Percentiles rank a stretch among this genome's conserved stretches.
Evolutionary conservation across 2,329 filamentous ascomycete species (phyloP).

Genomic region (Colletotrichum cuscutae): DNA sequence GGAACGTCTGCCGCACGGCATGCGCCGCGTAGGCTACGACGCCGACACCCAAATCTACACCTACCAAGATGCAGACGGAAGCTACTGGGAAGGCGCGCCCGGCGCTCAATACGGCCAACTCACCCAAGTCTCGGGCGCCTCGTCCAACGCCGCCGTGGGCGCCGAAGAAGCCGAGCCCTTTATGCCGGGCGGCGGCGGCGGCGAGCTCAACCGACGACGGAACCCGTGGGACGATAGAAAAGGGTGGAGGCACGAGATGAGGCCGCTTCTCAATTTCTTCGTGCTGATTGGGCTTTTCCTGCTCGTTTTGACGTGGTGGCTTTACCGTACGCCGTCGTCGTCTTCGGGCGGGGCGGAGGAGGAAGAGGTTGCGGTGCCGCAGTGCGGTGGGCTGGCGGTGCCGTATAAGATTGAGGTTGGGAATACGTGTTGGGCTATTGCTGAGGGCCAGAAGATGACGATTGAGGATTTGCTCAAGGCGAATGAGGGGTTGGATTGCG

Average conservation of each 20-base stretch:
- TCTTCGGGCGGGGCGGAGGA: constrained; percentile 30
- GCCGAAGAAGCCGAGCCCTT: constrained; percentile 43
- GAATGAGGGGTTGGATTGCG: constrained; percentile 60
- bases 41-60: constrained; percentile 64
- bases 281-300: constrained; percentile 63
- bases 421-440: constrained; percentile 66
- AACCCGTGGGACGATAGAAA: constrained; percentile 38
- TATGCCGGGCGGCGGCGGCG: constrained; percentile 34
- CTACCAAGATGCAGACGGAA: constrained; percentile 60
- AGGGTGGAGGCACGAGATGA: constrained; percentile 63
- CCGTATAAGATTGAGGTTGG: constrained; percentile 54
- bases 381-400: constrained; percentile 31
- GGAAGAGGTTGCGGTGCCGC: neutral
- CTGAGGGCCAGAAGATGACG: constrained; percentile 51
- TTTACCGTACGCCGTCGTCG: constrained; percentile 44
- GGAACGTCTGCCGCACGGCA: constrained; percentile 64
- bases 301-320: constrained; percentile 60
- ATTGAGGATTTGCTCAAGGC: constrained; percentile 57
- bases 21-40: constrained; percentile 66
- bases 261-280: constrained; percentile 68
- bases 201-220: constrained; percentile 8
- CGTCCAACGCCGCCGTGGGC: constrained; percentile 19
- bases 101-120: constrained; percentile 61
- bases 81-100: constrained; percentile 60
- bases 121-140: constrained; percentile 48